phyloP scores from a whole-genome alignment of 2,329 filamentous ascomycete species.

The Ophiocordyceps robertsii region DNA sequence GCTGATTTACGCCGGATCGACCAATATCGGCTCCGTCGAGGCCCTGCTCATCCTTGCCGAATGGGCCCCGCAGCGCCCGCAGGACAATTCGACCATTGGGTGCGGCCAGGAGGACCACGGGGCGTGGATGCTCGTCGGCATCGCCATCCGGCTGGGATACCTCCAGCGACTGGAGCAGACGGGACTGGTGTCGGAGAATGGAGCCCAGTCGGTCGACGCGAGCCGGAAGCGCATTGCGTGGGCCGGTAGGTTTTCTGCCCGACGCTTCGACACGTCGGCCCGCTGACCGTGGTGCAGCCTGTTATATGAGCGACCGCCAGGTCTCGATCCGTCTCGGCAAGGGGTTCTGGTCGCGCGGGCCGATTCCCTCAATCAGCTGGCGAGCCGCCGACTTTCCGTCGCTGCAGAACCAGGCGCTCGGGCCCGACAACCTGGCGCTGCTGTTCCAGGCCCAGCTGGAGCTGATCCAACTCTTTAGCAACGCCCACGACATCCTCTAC shows the following conservation, averaged over 20 bases:
- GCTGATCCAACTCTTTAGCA: constrained; percentile 58
- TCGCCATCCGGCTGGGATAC: constrained; percentile 56
- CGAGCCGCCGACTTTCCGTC: constrained; percentile 56
- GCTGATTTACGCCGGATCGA: constrained; percentile 52
- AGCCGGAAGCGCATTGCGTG: constrained; percentile 54
- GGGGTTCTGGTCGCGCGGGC: constrained; percentile 62
- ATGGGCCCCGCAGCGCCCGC: constrained; percentile 56
- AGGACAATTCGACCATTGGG: constrained; percentile 49
- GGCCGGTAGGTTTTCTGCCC: constrained; percentile 30
- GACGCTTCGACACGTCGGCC: background rate
- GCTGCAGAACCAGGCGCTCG: constrained; percentile 41
- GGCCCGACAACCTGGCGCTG: constrained; percentile 52
- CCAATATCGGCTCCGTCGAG: constrained; percentile 58
- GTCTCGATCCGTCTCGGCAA: constrained; percentile 60
- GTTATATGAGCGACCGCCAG: constrained; percentile 53
- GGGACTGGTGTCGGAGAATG: constrained; percentile 47
- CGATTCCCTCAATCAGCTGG: constrained; percentile 51
- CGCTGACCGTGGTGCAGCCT: constrained; percentile 21
- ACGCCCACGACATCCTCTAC: constrained; percentile 62
- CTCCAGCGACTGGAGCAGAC: constrained; percentile 58
- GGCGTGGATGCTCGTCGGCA: constrained; percentile 65
- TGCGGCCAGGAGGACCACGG: constrained; percentile 62
- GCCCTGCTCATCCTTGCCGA: constrained; percentile 57
- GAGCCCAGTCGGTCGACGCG: constrained; percentile 43
- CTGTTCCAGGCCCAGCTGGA: constrained; percentile 61